Evolutionary conservation across 2,329 filamentous ascomycete genomes (phyloP).

Genomic region (Pseudocercospora vitis): DNA sequence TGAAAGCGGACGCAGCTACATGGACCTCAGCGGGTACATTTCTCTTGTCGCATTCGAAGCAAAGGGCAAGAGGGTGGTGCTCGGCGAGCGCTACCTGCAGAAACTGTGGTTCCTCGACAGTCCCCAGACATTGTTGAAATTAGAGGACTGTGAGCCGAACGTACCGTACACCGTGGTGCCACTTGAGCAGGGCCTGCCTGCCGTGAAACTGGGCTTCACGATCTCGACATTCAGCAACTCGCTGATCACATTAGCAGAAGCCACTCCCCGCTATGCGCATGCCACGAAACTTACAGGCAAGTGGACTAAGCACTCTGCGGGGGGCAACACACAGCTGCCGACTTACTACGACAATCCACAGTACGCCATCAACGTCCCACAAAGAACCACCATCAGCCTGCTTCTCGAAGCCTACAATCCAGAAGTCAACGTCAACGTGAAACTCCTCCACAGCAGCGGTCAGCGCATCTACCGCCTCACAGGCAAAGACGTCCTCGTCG

Average conservation of each 20-base stretch:
- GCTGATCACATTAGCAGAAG: conserved; percentile 61
- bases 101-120: conserved; percentile 90
- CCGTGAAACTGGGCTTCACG: conserved; percentile 77
- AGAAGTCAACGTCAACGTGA: conserved; percentile 77
- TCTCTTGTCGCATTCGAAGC: conserved; percentile 78
- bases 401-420: conserved; percentile 67
- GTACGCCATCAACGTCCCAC: conserved; percentile 65
- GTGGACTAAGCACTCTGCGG: conserved; percentile 79
- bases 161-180: conserved; percentile 65
- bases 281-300: conserved; percentile 60
- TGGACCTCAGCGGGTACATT: conserved; percentile 69
- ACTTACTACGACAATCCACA: conserved; percentile 86
- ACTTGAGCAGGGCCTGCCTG: conserved; percentile 74
- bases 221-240: conserved; percentile 75
- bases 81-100: conserved; percentile 69
- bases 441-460: conserved; percentile 75
- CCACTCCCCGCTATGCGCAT: conserved; percentile 60
- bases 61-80: conserved; percentile 68
- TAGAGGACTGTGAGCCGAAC: conserved; percentile 61
- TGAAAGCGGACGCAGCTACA: conserved; percentile 45
- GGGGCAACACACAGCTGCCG: conserved; percentile 75
- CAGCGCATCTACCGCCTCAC: conserved; percentile 69
- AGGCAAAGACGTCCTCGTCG: conserved; percentile 73
- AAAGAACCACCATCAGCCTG: conserved; percentile 64
- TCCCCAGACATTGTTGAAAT: conserved; percentile 80